A percentile compares a stretch with the other conserved stretches of the same genome.
phyloP scores from a whole-genome alignment of 2,329 filamentous ascomycete species.

The Cladobotryum protrusum region DNA sequence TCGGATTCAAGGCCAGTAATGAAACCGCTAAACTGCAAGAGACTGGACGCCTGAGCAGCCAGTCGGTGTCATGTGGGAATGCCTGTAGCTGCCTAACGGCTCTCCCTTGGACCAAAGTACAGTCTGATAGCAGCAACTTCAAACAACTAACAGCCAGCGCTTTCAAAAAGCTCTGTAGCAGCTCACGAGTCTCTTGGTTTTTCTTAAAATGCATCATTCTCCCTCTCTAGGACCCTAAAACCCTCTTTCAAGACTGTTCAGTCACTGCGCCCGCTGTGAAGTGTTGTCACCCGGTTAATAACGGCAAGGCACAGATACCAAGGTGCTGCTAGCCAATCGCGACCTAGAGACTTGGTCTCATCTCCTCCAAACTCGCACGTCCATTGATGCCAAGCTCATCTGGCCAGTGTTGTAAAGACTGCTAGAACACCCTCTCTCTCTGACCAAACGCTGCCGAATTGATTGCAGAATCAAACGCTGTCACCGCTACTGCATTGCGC shows the following conservation, averaged over 20 bases:
- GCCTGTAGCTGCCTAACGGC: constrained; percentile 12
- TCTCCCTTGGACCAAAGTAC: constrained; percentile 5
- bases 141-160: neutral
- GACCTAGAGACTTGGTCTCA: constrained; percentile 15
- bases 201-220: neutral
- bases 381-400: constrained; percentile 5
- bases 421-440: neutral
- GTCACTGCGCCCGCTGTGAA: neutral
- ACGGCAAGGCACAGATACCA: neutral
- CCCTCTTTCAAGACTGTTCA: too few species aligned
- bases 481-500: neutral
- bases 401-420: constrained; percentile 1
- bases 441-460: neutral
- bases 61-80: constrained; percentile 14
- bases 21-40: too few species aligned
- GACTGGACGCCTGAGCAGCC: too few species aligned
- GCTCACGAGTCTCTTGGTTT: neutral
- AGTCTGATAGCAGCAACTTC: neutral
- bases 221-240: neutral
- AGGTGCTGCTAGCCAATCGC: constrained; percentile 13
- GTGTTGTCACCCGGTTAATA: constrained; percentile 6
- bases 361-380: constrained; percentile 14
- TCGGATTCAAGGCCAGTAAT: too few species aligned
- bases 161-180: neutral
- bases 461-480: constrained; percentile 3